A percentile compares a stretch with the other conserved stretches of the same genome.
Evolutionary conservation across 208 protist genomes (phyloP).

Genomic region (Crithidia brevicula): DNA sequence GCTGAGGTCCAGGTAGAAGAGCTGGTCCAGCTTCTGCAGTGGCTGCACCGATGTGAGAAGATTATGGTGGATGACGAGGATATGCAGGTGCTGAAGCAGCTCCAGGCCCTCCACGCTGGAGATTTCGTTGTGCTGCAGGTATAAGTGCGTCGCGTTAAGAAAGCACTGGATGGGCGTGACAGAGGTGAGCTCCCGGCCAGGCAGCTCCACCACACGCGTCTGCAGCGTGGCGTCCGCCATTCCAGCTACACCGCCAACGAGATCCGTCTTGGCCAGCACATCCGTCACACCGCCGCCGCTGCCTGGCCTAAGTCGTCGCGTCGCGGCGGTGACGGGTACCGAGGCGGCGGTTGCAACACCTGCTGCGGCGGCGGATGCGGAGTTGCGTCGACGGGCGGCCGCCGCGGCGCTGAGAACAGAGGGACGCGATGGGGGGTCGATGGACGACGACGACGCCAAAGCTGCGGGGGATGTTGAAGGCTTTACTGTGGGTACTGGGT

Average conservation of each 20-base stretch:
- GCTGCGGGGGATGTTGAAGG: neutral
- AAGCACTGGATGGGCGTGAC: conserved; percentile 57
- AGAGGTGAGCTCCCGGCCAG: conserved; percentile 39
- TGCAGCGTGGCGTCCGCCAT: conserved; percentile 73
- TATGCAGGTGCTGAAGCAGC: conserved; percentile 62
- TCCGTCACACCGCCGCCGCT: conserved; percentile 16
- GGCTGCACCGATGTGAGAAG: conserved; percentile 46
- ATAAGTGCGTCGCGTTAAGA: conserved; percentile 78
- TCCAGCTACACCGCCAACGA: conserved; percentile 56
- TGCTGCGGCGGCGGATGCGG: no score
- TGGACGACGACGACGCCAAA: no score
- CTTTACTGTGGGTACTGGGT: no score
- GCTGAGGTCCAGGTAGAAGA: conserved; percentile 70
- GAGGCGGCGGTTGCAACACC: no score
- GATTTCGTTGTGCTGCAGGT: conserved; percentile 78
- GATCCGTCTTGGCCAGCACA: conserved; percentile 44
- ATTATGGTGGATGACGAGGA: conserved; percentile 85
- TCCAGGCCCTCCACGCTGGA: conserved; percentile 58
- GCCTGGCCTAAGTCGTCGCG: no score
- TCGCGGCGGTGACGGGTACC: no score
- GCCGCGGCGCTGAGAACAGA: no score
- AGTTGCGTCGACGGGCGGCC: no score
- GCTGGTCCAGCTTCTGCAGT: conserved; percentile 41
- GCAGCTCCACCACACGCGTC: conserved; percentile 55
- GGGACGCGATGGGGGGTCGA: no score